Base-by-base conservation (phyloP, 2,329 filamentous ascomycete species). In the Trichoderma sp. region DNA sequence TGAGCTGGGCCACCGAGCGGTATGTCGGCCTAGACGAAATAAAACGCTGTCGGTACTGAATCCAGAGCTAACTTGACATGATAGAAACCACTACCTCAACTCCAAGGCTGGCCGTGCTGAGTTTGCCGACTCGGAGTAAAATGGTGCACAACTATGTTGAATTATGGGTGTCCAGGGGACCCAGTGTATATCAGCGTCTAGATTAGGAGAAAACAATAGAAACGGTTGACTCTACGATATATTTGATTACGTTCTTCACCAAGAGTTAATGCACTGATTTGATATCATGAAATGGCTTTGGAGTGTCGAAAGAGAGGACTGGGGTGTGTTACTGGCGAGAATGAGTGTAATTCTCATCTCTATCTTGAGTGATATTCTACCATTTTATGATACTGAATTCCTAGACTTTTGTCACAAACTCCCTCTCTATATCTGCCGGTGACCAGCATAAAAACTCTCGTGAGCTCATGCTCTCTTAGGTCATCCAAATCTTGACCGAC, bases 1-100 rank as follows among this genome's bases (percentile, higher is more conserved):
- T 98, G 91, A 85, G 92, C 81, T 99, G 96, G 96, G 95, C 96
- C 76, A 91, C 89, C 79, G 91, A 97, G 85, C 90, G 91, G 96
- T 98, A 88, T 78, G 90, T 84, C 9, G 11, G 39, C 59, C 7
- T 63, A 13, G 43, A 15, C 23, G 3, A 9, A 36, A n/a, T 6
- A 57, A 6, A 6, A 17, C 6, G 1, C 8, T 36, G 3, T 4
- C 36, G 3, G 15, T 32, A 5, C 34, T 20, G 50, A 13, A 8
- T 17, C 6, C 2, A 47, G 26, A 26, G 39, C 71, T 72, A 28
- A 72, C 43, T 9, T 17, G 23, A 8, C 17, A 4, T 53, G 23
- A 70, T 63, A 94, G 92, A 84, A 94, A 94, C 85, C 87, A 94
- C 81, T 94, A 92, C 84, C 85, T 93, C 78, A 93, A 94, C 88